Evolutionary conservation across 2,329 filamentous ascomycete species (phyloP).

Genomic region (Myriosclerotinia curreyana): DNA sequence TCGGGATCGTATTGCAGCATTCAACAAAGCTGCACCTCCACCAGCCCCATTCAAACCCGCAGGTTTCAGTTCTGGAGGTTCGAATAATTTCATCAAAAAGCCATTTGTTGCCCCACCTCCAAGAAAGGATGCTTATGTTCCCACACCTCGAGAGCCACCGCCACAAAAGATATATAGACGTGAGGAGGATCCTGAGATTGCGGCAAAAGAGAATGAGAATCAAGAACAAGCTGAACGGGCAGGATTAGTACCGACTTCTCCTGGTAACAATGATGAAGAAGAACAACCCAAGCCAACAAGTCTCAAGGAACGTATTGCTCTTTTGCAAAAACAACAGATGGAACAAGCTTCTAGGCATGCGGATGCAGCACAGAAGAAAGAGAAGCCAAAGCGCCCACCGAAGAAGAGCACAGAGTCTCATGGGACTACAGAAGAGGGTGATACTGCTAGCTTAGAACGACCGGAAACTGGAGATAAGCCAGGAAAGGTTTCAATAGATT

Average conservation of each 20-base stretch:
- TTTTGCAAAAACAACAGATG: slow-evolving; percentile 89
- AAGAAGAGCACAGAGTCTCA: slow-evolving; percentile 63
- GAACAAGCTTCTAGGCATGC: slow-evolving; percentile 83
- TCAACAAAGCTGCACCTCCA: slow-evolving; percentile 87
- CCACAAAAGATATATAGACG: slow-evolving; percentile 75
- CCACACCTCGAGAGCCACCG: slow-evolving; percentile 67
- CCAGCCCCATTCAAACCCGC: slow-evolving; percentile 85
- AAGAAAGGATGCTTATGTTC: slow-evolving; percentile 86
- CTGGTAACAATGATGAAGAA: slow-evolving; percentile 51
- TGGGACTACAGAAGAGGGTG: slow-evolving; percentile 41
- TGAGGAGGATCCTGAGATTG: slow-evolving; percentile 78
- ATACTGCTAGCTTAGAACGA: slow-evolving; percentile 45
- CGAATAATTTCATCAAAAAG: slow-evolving; percentile 83
- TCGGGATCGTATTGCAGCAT: slow-evolving; percentile 92
- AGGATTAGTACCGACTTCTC: slow-evolving; percentile 51
- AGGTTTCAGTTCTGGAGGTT: slow-evolving; percentile 55
- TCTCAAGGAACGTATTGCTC: slow-evolving; percentile 90
- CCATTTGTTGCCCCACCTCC: slow-evolving; percentile 94
- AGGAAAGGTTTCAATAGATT: slow-evolving; percentile 52
- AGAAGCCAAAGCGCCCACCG: slow-evolving; percentile 76
- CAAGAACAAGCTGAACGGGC: slow-evolving; percentile 65
- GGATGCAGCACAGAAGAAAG: slow-evolving; percentile 74
- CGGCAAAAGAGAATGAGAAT: slow-evolving; percentile 62
- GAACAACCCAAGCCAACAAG: slow-evolving; percentile 89
- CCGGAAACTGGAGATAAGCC: slow-evolving; percentile 48